phyloP scores from a whole-genome alignment of 2,329 filamentous ascomycete species.

The Alternaria gansuensis region DNA sequence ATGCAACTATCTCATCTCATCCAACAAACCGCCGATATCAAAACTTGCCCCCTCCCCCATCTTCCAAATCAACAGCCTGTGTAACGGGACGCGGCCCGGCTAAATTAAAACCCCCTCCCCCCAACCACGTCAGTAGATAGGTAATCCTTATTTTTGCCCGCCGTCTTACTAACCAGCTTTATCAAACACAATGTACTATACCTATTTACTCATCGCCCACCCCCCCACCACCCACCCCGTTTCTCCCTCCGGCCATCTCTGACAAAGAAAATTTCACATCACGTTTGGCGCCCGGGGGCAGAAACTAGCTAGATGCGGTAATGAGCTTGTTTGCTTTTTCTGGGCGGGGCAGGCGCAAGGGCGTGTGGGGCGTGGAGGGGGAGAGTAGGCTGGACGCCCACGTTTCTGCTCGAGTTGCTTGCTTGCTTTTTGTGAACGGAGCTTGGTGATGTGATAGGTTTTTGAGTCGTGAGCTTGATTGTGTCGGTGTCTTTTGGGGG shows the following conservation, averaged over 20 bases:
- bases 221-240: neutral
- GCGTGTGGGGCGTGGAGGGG: conserved; percentile 6
- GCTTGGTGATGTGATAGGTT: neutral
- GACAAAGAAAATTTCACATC: conserved; percentile 3
- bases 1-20: too few species aligned
- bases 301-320: conserved; percentile 2
- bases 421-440: neutral
- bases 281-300: neutral
- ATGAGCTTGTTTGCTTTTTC: conserved; percentile 11
- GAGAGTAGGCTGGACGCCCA: neutral
- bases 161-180: too few species aligned
- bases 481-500: neutral
- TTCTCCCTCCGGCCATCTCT: neutral
- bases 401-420: neutral
- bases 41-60: too few species aligned
- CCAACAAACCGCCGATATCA: too few species aligned
- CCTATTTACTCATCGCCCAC: too few species aligned
- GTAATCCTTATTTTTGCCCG: too few species aligned
- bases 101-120: too few species aligned
- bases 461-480: neutral
- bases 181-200: too few species aligned
- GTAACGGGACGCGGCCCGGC: too few species aligned
- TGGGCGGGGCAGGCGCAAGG: conserved; percentile 5
- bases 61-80: too few species aligned
- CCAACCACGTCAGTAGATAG: too few species aligned